Evolutionary conservation across 2,329 filamentous ascomycete species (phyloP), one percentile per base, ranked within the genome.

Genomic region (Colletotrichum sp.): DNA sequence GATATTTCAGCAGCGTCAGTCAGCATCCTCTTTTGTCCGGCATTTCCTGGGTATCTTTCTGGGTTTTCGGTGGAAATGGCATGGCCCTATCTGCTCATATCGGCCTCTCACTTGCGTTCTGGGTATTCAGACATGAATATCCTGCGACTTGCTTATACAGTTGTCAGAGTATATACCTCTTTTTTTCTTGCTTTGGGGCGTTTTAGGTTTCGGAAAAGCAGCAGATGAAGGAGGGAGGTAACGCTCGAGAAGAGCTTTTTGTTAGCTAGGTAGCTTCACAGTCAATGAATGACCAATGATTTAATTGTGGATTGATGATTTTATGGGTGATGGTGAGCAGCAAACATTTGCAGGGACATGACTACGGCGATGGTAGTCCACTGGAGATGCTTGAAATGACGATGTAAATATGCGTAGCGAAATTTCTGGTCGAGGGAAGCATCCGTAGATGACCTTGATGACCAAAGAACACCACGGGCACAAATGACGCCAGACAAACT

Each of bases 81-180:
- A 21, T 13, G 44, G 44, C 44, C n/a, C 44, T 21, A 21, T 52
- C 10, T 52, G 44, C 44, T 13, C 44, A 52, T 52, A 12, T 24
- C 44, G n/a, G n/a, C 44, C 44, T 52, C 21, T 63, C 65, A 32
- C 13, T 28, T 62, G 44, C 44, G 15, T 63, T 63, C 59, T 32
- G 59, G 59, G 30, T 63, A 63, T 63, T 32, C 59, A 63, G 28
- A 34, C 59, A 13, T 34, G 59, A 63, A 63, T 21, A 36, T 57
- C 24, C 34, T 34, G 69, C 36, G 52, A 69, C 62, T 64, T 69
- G 64, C 59, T 65, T 49, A 64, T 66, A 65, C 63, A 59, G 64
- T 36, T 76, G 70, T 55, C 44, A 74, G 64, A 76, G 65, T 74
- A 76, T 74, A 76, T 74, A 74, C 59, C 34, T 64, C 63, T 74